Conservation (phyloP, 2,329 filamentous ascomycete species). For the Teratosphaeriaceae sp. region DNA sequence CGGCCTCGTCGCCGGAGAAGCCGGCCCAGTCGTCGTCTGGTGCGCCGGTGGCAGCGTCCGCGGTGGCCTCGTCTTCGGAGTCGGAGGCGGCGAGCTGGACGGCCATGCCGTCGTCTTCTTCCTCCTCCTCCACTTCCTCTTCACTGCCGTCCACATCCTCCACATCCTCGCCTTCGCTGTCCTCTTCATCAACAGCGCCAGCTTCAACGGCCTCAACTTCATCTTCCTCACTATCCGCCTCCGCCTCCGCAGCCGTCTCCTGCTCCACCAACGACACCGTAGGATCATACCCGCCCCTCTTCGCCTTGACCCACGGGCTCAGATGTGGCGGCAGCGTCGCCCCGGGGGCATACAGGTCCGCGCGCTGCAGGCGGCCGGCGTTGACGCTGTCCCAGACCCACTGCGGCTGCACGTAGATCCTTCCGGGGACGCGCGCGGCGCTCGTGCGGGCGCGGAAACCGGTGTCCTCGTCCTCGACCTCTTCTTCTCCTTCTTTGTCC, state of each 20-base stretch:
- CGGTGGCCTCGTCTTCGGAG: slow-evolving; percentile 38
- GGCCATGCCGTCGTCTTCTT: slow-evolving; percentile 37
- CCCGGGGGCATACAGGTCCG: slow-evolving; percentile 84
- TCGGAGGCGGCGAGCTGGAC: slow-evolving; percentile 38
- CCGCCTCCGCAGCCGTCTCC: slow-evolving; percentile 77
- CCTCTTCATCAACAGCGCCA: slow-evolving; percentile 42
- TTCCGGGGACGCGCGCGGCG: slow-evolving; percentile 74
- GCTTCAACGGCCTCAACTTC: slow-evolving; percentile 36
- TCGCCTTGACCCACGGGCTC: slow-evolving; percentile 88
- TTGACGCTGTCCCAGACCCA: slow-evolving; percentile 99
- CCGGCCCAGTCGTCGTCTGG: slow-evolving; percentile 38
- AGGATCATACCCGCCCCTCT: slow-evolving; percentile 85
- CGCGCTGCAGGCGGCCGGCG: slow-evolving; percentile 76
- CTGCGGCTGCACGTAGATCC: slow-evolving; percentile 91
- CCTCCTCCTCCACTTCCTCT: slow-evolving; percentile 28
- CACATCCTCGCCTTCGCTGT: slow-evolving; percentile 33
- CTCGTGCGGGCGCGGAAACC: slow-evolving; percentile 35
- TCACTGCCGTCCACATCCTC: slow-evolving; percentile 27
- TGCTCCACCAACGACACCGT: slow-evolving; percentile 79
- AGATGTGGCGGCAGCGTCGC: slow-evolving; percentile 87
- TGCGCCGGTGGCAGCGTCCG: slow-evolving; percentile 38
- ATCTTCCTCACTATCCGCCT: slow-evolving; percentile 45
- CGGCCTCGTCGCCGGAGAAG: slow-evolving; percentile 41
- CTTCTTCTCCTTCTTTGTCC: slow-evolving; percentile 35
- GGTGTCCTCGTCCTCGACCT: slow-evolving; percentile 41